A percentile compares a stretch with the other conserved stretches of the same genome.
Conservation (phyloP, 1,284 basidiomycete genomes). For the Takashimella tepidaria region DNA sequence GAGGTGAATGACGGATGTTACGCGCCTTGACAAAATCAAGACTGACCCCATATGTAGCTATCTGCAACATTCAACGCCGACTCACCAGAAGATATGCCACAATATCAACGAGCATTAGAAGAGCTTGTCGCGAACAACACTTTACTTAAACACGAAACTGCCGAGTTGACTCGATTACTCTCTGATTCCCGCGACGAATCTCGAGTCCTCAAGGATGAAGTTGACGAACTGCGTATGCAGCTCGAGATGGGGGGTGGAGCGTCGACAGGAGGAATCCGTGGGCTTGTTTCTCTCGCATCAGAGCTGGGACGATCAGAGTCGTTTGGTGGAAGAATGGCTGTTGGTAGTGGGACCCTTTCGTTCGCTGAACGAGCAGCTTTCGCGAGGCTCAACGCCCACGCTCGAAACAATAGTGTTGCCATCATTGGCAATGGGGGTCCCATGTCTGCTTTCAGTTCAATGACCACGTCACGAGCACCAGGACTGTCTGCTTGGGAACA, state of each 20-base stretch:
- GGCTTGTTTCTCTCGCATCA: constrained; percentile 22
- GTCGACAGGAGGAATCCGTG: constrained; percentile 15
- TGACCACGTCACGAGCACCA: background rate
- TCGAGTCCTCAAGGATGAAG: constrained; percentile 62
- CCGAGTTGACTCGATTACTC: constrained; percentile 67
- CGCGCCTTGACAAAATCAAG: too few species aligned
- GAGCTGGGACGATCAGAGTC: constrained; percentile 21
- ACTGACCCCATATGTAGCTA: constrained; percentile 24
- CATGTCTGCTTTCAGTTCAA: too few species aligned
- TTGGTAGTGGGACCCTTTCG: background rate
- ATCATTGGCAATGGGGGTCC: background rate
- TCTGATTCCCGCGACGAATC: constrained; percentile 71
- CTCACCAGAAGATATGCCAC: constrained; percentile 35
- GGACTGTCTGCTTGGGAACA: constrained; percentile 31
- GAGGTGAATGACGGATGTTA: constrained; percentile 30
- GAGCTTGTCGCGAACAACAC: constrained; percentile 78
- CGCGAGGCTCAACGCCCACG: constrained; percentile 6
- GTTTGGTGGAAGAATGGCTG: too few species aligned
- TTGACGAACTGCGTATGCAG: constrained; percentile 58
- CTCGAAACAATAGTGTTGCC: constrained; percentile 10
- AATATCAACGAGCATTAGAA: constrained; percentile 60
- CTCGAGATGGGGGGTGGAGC: constrained; percentile 20
- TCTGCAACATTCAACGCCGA: constrained; percentile 35
- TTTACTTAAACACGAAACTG: constrained; percentile 69
- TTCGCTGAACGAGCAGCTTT: background rate